Evolutionary conservation across 192 early-diverging fungal genomes (phyloP).

Genomic region (Allomyces macrogynus): DNA sequence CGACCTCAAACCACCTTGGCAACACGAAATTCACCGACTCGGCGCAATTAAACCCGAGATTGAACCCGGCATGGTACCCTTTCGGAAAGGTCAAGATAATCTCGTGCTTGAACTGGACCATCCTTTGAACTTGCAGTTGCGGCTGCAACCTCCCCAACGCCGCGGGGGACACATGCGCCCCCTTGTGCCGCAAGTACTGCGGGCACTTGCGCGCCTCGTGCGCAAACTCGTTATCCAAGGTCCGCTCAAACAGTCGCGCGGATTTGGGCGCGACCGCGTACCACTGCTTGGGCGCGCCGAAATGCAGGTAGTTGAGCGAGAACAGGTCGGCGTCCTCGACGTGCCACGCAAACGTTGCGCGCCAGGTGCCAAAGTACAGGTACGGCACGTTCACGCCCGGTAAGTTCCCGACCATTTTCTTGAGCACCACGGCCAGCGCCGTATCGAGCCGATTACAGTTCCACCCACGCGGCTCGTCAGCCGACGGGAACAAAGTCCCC

Average conservation of each 20-base stretch:
- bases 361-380: conserved; percentile 1
- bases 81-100: not conserved
- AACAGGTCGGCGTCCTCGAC: conserved; percentile 2
- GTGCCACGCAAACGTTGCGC: conserved; percentile 2
- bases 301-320: conserved; percentile 4
- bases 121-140: not conserved
- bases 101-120: not conserved
- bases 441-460: too few species aligned
- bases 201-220: not conserved
- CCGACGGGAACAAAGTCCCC: not conserved
- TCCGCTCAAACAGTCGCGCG: not conserved
- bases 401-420: too few species aligned
- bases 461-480: too few species aligned
- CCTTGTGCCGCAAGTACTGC: not conserved
- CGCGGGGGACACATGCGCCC: not conserved
- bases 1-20: not conserved
- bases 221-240: not conserved
- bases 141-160: not conserved
- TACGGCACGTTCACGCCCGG: conserved; percentile 1
- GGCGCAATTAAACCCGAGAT: not conserved
- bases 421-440: too few species aligned
- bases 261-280: not conserved
- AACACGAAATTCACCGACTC: not conserved
- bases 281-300: conserved; percentile 1
- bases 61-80: not conserved